Evolutionary conservation across 2,329 filamentous ascomycete genomes (phyloP).

Genomic region (Clarireedia paspali): DNA sequence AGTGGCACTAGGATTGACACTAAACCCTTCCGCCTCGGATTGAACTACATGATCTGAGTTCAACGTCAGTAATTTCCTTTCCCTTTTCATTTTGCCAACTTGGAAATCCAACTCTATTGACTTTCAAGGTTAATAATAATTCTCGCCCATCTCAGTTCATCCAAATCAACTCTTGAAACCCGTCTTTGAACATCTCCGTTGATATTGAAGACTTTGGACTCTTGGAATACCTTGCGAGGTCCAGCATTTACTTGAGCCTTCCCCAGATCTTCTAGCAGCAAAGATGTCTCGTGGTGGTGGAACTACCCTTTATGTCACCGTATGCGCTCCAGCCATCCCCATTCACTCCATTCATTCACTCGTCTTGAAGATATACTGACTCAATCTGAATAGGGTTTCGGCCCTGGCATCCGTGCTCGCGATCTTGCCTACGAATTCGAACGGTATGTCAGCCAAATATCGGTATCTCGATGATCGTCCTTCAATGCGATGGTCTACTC

Average conservation of each 20-base stretch:
- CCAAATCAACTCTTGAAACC: not conserved
- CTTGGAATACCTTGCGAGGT: not conserved
- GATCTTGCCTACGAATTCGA: constrained; percentile 99
- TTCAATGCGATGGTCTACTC: constrained; percentile 32
- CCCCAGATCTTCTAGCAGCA: constrained; percentile 1
- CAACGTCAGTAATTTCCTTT: not conserved
- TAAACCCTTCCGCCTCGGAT: too few species aligned
- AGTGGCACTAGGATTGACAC: too few species aligned
- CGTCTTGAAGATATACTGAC: constrained; percentile 10
- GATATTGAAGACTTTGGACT: not conserved
- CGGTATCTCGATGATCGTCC: constrained; percentile 38
- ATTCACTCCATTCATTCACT: constrained; percentile 1
- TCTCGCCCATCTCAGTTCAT: not conserved
- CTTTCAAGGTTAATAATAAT: not conserved
- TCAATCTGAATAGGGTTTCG: constrained; percentile 58
- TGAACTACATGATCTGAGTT: too few species aligned
- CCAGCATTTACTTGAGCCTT: not conserved
- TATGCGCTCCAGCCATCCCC: constrained; percentile 14
- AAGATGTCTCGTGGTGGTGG: constrained; percentile 85
- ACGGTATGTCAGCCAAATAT: constrained; percentile 76
- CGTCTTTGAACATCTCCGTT: not conserved
- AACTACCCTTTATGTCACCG: constrained; percentile 91
- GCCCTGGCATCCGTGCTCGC: constrained; percentile 95
- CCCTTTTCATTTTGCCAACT: not conserved
- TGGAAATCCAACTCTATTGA: not conserved